phyloP scores from a whole-genome alignment of 768 basidiomycete species.

The Tephrocybe sp. region DNA sequence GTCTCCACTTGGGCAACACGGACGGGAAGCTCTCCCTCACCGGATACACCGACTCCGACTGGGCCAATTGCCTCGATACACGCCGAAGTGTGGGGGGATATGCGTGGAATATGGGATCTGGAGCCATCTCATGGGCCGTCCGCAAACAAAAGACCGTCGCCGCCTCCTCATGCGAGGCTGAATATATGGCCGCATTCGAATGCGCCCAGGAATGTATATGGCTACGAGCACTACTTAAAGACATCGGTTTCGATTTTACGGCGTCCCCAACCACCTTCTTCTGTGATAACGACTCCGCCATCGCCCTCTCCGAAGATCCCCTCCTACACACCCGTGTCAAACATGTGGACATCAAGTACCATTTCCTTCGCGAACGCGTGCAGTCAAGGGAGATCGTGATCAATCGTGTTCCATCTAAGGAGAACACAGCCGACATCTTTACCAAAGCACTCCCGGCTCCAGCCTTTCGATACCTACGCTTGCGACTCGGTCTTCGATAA shows the following conservation, averaged over 20 bases:
- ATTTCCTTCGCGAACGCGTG: conserved; percentile 1
- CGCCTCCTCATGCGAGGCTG: conserved; percentile 28
- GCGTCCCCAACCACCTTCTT: conserved; percentile 6
- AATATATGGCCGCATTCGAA: not conserved
- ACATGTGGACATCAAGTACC: not conserved
- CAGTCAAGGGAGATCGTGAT: not conserved
- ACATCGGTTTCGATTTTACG: conserved; percentile 8
- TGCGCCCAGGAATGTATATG: not conserved
- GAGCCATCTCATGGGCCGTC: conserved; percentile 17
- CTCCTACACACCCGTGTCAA: not conserved
- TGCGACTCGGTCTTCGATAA: not conserved
- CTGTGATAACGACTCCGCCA: conserved; percentile 33
- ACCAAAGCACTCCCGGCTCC: conserved; percentile 2
- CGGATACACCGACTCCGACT: conserved; percentile 21
- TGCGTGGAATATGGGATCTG: conserved; percentile 16
- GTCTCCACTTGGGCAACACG: not conserved
- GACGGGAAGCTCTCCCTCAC: conserved; percentile 2
- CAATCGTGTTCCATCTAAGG: not conserved
- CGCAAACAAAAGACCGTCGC: no score
- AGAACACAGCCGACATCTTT: conserved; percentile 2
- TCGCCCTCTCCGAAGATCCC: conserved; percentile 29
- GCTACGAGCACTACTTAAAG: not conserved
- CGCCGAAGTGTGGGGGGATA: conserved; percentile 18
- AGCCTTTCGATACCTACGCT: not conserved
- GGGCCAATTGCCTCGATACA: conserved; percentile 19